These are phyloP conservation scores for Mycena venus DNA, from an alignment of 768 basidiomycete genomes.

Conservation along the genomic window DNA sequence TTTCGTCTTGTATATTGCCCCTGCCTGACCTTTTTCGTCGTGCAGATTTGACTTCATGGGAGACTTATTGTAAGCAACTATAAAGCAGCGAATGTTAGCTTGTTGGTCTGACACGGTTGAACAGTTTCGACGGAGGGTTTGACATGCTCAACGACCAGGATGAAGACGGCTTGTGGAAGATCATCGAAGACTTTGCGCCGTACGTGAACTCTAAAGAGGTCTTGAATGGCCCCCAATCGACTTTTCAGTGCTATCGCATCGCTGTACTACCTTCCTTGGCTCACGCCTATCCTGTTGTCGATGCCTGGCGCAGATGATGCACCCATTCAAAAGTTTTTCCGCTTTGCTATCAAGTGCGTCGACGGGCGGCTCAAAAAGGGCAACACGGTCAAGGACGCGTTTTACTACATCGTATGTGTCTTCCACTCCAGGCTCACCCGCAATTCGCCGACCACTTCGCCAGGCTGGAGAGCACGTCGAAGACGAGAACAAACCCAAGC, in stretches of 20 bases:
- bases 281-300: neutral
- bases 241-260: neutral
- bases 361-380: neutral
- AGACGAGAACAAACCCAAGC: slow-evolving; percentile 2
- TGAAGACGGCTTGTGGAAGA: neutral
- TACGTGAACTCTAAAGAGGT: neutral
- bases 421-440: neutral
- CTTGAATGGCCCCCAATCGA: too few species aligned
- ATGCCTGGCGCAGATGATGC: slow-evolving; percentile 1
- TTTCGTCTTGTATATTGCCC: neutral
- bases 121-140: slow-evolving; percentile 4
- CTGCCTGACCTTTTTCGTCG: neutral
- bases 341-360: neutral
- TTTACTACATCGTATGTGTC: slow-evolving; percentile 5
- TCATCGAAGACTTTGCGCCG: slow-evolving; percentile 7
- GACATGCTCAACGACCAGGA: slow-evolving; percentile 13
- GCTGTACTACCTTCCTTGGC: slow-evolving; percentile 5
- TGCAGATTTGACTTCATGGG: slow-evolving; percentile 8
- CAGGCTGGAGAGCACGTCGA: slow-evolving; percentile 8
- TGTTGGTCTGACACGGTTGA: neutral
- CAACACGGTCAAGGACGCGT: neutral
- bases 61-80: neutral
- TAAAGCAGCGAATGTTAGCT: neutral
- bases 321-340: neutral
- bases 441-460: neutral